Evolutionary conservation across 768 basidiomycete species (phyloP).

Genomic region (Kondoa subrosea): DNA sequence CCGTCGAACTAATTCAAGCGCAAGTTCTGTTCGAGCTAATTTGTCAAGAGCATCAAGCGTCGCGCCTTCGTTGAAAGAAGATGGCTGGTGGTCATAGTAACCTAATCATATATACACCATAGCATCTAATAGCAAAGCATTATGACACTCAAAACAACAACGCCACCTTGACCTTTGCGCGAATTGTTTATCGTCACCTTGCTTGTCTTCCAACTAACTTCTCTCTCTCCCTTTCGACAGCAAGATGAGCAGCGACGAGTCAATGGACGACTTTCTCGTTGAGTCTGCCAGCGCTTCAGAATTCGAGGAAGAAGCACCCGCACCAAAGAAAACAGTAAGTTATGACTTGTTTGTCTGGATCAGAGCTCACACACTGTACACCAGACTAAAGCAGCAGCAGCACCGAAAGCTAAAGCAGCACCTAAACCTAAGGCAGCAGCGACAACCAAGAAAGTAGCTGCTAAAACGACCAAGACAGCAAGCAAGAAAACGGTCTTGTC

Average conservation of each 20-base stretch:
- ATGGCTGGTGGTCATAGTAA: not conserved
- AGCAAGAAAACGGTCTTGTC: not conserved
- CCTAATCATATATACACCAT: not conserved
- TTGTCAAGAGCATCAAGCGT: not conserved
- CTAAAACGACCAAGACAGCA: constrained; percentile 5
- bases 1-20: not conserved
- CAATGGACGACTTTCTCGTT: constrained; percentile 16
- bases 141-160: not conserved
- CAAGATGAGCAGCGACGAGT: constrained; percentile 9
- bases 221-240: not conserved
- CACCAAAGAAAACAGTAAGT: constrained; percentile 30
- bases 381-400: constrained; percentile 32
- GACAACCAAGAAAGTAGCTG: constrained; percentile 27
- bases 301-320: constrained; percentile 36
- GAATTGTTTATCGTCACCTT: not conserved
- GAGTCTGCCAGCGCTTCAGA: constrained; percentile 17
- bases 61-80: not conserved
- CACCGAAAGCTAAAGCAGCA: constrained; percentile 34
- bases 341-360: too few relatives aligned
- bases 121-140: not conserved
- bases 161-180: not conserved
- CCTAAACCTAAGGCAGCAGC: constrained; percentile 23
- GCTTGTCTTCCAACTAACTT: not conserved
- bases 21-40: not conserved
- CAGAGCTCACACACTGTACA: constrained; percentile 32